phyloP scores from a whole-genome alignment of 2,329 filamentous ascomycete species.

The Ophiocordyceps camponoti-saundersi region DNA sequence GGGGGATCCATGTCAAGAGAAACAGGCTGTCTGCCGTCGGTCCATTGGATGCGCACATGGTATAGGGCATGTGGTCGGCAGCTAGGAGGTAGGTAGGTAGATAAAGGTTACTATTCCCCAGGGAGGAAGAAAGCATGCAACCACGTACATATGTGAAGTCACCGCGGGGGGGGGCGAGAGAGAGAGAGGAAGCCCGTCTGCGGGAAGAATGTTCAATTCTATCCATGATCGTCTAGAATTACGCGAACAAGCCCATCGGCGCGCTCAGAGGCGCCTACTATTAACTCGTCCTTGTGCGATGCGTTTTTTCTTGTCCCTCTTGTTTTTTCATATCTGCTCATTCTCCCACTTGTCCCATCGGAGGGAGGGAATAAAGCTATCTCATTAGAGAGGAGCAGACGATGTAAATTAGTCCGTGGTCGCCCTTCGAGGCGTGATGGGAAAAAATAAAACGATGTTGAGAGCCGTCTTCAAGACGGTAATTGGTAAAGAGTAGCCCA shows the following conservation, averaged over 20 bases:
- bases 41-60: not conserved
- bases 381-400: not conserved
- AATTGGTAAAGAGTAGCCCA: not conserved
- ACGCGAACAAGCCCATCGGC: not conserved
- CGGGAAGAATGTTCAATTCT: slow-evolving; percentile 1
- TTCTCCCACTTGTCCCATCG: not conserved
- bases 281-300: not conserved
- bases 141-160: too few relatives aligned
- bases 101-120: too few relatives aligned
- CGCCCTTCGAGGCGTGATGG: not conserved
- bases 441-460: too few relatives aligned
- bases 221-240: not conserved
- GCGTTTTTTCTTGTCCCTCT: not conserved
- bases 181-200: slow-evolving; percentile 1
- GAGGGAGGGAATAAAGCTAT: not conserved
- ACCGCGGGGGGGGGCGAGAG: not conserved
- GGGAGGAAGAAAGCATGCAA: not conserved
- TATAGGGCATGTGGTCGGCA: not conserved
- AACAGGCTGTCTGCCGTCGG: not conserved
- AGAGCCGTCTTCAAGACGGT: not conserved
- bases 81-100: not conserved
- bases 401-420: not conserved
- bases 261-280: not conserved
- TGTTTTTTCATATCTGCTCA: not conserved
- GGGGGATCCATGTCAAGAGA: not conserved